Conservation (phyloP, 306 rosid species). For the Bauhinia variegata region DNA sequence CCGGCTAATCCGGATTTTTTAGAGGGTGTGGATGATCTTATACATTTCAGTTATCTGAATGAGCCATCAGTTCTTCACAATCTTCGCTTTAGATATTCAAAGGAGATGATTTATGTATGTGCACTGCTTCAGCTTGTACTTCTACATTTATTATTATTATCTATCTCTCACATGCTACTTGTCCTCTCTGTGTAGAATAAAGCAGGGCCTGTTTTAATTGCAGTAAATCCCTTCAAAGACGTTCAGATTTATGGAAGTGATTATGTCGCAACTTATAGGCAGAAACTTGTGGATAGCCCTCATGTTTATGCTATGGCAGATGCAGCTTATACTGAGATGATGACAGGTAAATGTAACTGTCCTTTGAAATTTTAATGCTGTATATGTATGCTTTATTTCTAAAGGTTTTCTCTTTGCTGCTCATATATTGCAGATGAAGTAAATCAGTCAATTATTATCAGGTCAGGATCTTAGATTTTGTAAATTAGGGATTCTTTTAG, state of each 20-base stretch:
- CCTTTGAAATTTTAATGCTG: conserved; percentile 15
- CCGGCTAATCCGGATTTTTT: conserved; percentile 94
- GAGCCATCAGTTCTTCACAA: conserved; percentile 90
- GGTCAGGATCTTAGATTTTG: conserved; percentile 54
- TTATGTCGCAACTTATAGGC: conserved; percentile 58
- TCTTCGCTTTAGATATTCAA: conserved; percentile 74
- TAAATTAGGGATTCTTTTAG: conserved; percentile 29
- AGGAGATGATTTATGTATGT: conserved; percentile 82
- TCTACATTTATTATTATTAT: conserved; percentile 27
- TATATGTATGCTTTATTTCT: conserved; percentile 34
- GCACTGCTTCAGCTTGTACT: conserved; percentile 34
- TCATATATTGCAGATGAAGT: conserved; percentile 71
- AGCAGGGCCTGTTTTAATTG: conserved; percentile 87
- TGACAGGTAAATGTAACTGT: conserved; percentile 58
- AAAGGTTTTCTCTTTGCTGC: conserved; percentile 40
- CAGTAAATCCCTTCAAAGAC: conserved; percentile 87
- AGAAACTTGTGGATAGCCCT: conserved; percentile 63
- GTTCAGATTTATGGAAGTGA: conserved; percentile 69
- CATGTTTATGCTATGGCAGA: conserved; percentile 82
- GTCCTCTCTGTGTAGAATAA: conserved; percentile 70
- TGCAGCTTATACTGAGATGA: conserved; percentile 80
- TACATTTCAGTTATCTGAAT: conserved; percentile 85
- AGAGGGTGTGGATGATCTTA: conserved; percentile 91
- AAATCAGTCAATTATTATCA: conserved; percentile 89
- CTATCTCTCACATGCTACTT: conserved; percentile 33